Evolutionary conservation across 1,284 basidiomycete genomes (phyloP), one percentile per base, ranked within the genome.

Genomic region (Chalciporus sp.): DNA sequence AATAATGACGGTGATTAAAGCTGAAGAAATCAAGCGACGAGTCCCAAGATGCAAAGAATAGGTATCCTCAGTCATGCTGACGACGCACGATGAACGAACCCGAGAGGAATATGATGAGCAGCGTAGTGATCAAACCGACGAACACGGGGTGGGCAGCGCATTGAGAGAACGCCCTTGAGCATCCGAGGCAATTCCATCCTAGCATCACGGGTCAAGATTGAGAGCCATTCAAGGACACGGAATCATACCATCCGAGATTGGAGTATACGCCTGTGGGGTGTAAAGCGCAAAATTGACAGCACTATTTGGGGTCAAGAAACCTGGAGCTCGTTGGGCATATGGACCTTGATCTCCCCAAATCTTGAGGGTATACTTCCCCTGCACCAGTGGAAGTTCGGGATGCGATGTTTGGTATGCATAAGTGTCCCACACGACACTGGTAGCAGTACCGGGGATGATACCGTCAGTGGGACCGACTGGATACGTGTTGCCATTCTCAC

Each of bases 401-500:
- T 89, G 74, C 7, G 71, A 72, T 59, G 86, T 80, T 64, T 94
- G 85, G 69, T 91, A 94, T 26, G 80, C 75, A 61, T 81, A 93
- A 1, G 90, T 72, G 68, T 93, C 90, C 94, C 94, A 96, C 1
- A 87, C 79, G 29, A 94, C 84, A 27, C 73, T 67, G 9, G 90
- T 91, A 35, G 86, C 84, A 1, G 80, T 83, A 0, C 89, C 86
- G 16, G 83, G 75, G 23, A 94, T 80, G 40, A 83, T 74, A 7
- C 90, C 86, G 58, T 86, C 74, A 2, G 87, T 86, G 0, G 90
- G 88, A 1, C 91, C 92, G 4, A 95, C 89, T 12, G 89, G 82
- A 69, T 94, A 96, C 3, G 91, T 93, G 71, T 90, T 90, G 11
- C 90, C 88, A 69, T 94, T 92, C 7, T 86, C 84, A 70, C 90